Evolutionary conservation across 257 asterid genomes (phyloP).

Genomic region (Solanum habrochaites): DNA sequence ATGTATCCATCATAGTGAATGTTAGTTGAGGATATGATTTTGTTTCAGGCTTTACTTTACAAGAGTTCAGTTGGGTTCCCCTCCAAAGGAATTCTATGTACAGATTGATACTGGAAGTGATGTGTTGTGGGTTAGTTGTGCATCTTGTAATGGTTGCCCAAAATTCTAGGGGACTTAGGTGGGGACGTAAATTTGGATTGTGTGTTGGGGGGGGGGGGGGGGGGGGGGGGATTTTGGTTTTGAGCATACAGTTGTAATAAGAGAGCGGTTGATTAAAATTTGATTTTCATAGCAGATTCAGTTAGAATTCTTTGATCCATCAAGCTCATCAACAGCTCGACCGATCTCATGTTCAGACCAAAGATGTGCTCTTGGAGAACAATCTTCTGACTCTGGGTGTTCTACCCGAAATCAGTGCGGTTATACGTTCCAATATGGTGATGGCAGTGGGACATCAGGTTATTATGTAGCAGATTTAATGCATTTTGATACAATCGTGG

Average conservation of each 20-base stretch:
- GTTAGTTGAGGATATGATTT: neutral
- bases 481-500: constrained; percentile 52
- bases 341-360: constrained; percentile 75
- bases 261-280: neutral
- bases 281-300: constrained; percentile 38
- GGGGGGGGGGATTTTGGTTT: neutral
- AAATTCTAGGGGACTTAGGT: constrained; percentile 89
- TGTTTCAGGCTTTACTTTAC: constrained; percentile 75
- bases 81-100: constrained; percentile 84
- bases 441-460: constrained; percentile 97
- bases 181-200: neutral
- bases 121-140: constrained; percentile 91
- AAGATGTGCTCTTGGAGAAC: constrained; percentile 56
- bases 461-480: constrained; percentile 61
- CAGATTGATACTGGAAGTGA: constrained; percentile 98
- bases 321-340: constrained; percentile 52
- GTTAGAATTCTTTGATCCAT: constrained; percentile 79
- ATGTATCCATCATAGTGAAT: neutral
- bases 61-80: constrained; percentile 74
- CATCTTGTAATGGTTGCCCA: constrained; percentile 88
- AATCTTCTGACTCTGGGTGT: constrained; percentile 60
- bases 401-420: constrained; percentile 54
- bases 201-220: no score
- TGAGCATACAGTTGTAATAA: neutral
- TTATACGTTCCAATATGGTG: constrained; percentile 86